These are phyloP conservation scores for Russula vinacea DNA, from an alignment of 768 basidiomycete genomes.

Conservation along the genomic window DNA sequence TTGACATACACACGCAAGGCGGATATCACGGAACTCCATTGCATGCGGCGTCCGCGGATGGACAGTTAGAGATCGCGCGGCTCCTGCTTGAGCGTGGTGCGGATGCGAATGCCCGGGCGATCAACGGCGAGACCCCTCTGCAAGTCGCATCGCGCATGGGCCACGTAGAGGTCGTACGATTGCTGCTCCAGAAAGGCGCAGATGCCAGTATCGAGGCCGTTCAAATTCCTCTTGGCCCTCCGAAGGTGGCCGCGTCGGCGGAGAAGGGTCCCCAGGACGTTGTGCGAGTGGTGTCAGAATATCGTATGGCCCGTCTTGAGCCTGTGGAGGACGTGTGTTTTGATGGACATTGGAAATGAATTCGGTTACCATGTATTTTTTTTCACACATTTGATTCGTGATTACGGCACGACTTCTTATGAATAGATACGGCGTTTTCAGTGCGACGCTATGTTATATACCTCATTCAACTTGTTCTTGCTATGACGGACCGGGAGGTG, in stretches of 20 bases:
- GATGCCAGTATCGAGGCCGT: background rate
- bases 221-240: background rate
- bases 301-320: background rate
- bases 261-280: background rate
- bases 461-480: too few species aligned
- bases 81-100: slow-evolving; percentile 8
- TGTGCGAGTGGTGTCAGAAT: background rate
- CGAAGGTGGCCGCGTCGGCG: background rate
- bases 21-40: slow-evolving; percentile 16
- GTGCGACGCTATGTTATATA: background rate
- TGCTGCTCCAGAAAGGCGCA: slow-evolving; percentile 9
- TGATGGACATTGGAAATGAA: background rate
- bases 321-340: background rate
- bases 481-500: too few species aligned
- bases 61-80: slow-evolving; percentile 1
- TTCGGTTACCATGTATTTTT: background rate
- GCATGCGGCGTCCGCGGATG: slow-evolving; percentile 11
- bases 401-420: background rate
- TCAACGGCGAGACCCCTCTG: slow-evolving; percentile 9
- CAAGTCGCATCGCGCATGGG: slow-evolving; percentile 13
- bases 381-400: background rate
- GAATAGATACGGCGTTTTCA: background rate
- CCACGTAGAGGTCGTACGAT: slow-evolving; percentile 5
- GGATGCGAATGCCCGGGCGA: slow-evolving; percentile 1
- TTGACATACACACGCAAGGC: slow-evolving; percentile 12